Conservation (phyloP, 2,329 filamentous ascomycete genomes). For the Bipolaris zeicola region DNA sequence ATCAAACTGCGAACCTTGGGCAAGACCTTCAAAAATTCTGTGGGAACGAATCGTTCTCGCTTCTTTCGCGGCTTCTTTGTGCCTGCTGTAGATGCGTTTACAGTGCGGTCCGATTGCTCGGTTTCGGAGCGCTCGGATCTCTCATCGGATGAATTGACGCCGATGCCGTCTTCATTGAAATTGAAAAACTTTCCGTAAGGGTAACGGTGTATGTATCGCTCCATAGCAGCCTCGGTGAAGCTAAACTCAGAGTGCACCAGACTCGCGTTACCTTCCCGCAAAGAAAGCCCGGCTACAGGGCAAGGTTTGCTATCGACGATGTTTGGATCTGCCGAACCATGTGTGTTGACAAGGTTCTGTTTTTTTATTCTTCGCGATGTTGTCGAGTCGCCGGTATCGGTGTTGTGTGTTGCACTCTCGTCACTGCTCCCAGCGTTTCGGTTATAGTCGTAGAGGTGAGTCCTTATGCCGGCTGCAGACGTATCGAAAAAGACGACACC, state of each 20-base stretch:
- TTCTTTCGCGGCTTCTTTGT: slow-evolving; percentile 26
- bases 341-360: slow-evolving; percentile 10
- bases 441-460: slow-evolving; percentile 29
- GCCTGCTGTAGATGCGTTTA: slow-evolving; percentile 13
- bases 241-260: slow-evolving; percentile 36
- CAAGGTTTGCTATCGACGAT: slow-evolving; percentile 30
- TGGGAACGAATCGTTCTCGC: slow-evolving; percentile 40
- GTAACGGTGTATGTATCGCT: slow-evolving; percentile 42
- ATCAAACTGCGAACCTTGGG: slow-evolving; percentile 45
- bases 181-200: slow-evolving; percentile 46
- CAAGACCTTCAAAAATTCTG: slow-evolving; percentile 39
- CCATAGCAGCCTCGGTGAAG: slow-evolving; percentile 42
- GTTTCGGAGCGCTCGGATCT: slow-evolving; percentile 38
- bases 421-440: slow-evolving; percentile 27
- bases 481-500: slow-evolving; percentile 47
- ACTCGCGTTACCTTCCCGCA: slow-evolving; percentile 24
- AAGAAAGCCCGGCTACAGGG: slow-evolving; percentile 31
- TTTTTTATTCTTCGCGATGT: slow-evolving; percentile 26
- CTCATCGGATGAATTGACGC: slow-evolving; percentile 41
- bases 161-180: slow-evolving; percentile 40
- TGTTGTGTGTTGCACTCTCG: slow-evolving; percentile 39
- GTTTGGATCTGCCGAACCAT: slow-evolving; percentile 6
- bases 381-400: slow-evolving; percentile 36
- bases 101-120: slow-evolving; percentile 35
- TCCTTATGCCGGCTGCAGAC: slow-evolving; percentile 36